These are phyloP conservation scores for Proliferodiscus dingleyae DNA, from an alignment of 2,329 filamentous ascomycete genomes.

Conservation along the genomic window DNA sequence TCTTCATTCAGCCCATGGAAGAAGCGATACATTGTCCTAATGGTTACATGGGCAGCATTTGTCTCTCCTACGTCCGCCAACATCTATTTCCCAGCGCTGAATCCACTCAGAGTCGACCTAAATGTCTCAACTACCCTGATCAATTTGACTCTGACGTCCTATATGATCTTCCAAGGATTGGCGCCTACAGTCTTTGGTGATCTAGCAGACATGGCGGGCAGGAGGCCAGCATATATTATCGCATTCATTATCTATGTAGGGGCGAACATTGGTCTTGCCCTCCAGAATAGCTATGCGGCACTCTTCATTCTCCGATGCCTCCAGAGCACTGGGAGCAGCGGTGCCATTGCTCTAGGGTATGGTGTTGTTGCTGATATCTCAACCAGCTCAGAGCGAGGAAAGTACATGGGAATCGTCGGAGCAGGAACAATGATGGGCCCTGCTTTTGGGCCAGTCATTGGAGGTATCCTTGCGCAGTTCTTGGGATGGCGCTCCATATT, in stretches of 20 bases:
- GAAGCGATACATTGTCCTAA: slow-evolving; percentile 48
- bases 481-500: slow-evolving; percentile 49
- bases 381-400: slow-evolving; percentile 63
- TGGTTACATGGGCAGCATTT: slow-evolving; percentile 44
- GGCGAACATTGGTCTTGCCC: slow-evolving; percentile 51
- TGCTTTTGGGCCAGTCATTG: slow-evolving; percentile 46
- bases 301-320: slow-evolving; percentile 52
- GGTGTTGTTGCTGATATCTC: slow-evolving; percentile 70
- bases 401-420: slow-evolving; percentile 66
- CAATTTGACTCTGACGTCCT: slow-evolving; percentile 30
- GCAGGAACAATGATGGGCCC: slow-evolving; percentile 46
- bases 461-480: slow-evolving; percentile 42
- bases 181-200: slow-evolving; percentile 54
- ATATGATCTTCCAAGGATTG: slow-evolving; percentile 52
- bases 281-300: slow-evolving; percentile 46
- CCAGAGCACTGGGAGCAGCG: slow-evolving; percentile 52
- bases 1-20: slow-evolving; percentile 29
- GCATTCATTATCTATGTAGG: slow-evolving; percentile 51
- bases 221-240: slow-evolving; percentile 51
- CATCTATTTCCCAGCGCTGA: slow-evolving; percentile 32
- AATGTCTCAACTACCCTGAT: slow-evolving; percentile 29
- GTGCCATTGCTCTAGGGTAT: slow-evolving; percentile 62
- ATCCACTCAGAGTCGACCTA: slow-evolving; percentile 29
- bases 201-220: slow-evolving; percentile 51
- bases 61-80: slow-evolving; percentile 31